Base-by-base conservation (phyloP, 345 rosid genomes). In the Eucalyptus brandiana region DNA sequence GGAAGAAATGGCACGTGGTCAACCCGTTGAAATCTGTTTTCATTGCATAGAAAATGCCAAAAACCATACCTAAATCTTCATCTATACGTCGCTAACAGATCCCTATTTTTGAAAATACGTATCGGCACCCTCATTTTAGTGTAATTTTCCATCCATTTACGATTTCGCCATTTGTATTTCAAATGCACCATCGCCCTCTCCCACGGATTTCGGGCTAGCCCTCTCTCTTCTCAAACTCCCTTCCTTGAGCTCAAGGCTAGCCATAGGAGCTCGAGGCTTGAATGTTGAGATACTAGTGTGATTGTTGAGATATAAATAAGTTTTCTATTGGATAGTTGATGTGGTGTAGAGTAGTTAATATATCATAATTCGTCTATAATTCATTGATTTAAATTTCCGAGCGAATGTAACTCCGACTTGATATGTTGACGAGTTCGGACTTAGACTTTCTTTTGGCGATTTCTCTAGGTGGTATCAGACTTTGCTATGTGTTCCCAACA, bases 381-480 rank as follows among this genome's bases (percentile, higher is more conserved):
- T 53, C 5, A 53, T 53, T 53, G 58, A 53, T 53, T 53, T 53
- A 53, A 53, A 26, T 53, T 53, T 53, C 10, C 1, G 5, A 53
- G 11, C 2, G 58, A 53, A 53, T 19, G 0, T 53, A 53, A 19
- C 0, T 53, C 0, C 1, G 11, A 53, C 5, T 53, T 0, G 2
- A 53, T 53, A 53, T 53, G 11, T 53, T 53, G 58, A 53, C 0
- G 10, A 53, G 24, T 53, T 53, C 10, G 1, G 10, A 53, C 5
- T 53, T 53, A 19, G 24, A 19, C 5, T 53, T 53, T 19, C 10
- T 53, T 53, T 19, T 53, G 58, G 11, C 0, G 6, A 65, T n/a
- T 16, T 14, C 76, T 65, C 19, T 30, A 65, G 76, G 37, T 65
- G 76, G 37, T 65, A 65, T 65, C 5, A 0, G 34, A 65, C 5